Evolutionary conservation across 495 filamentous ascomycete genomes (phyloP).

Genomic region (Penicillium goetzii): DNA sequence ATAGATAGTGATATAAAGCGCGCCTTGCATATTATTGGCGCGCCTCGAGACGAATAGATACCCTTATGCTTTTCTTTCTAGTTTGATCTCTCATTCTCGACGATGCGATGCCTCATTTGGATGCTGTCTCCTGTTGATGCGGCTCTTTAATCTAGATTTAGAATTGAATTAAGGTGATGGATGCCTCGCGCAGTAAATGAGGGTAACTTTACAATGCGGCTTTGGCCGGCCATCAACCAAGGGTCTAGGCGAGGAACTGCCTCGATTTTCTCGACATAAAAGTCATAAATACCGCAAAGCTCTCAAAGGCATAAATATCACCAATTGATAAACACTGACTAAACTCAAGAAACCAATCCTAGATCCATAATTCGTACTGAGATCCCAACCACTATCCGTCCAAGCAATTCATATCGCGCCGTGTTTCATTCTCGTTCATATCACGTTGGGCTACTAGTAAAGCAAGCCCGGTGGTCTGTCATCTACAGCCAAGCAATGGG

Average conservation of each 20-base stretch:
- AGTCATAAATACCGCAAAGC: neutral
- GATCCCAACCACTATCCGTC: neutral
- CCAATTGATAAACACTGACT: neutral
- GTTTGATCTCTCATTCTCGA: neutral
- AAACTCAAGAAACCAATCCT: neutral
- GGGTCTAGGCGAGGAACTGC: neutral
- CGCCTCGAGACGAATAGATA: slow-evolving; percentile 20
- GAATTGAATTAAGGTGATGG: neutral
- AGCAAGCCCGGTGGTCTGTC: neutral
- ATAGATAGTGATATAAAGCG: slow-evolving; percentile 4
- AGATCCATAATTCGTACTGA: neutral
- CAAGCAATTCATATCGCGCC: neutral
- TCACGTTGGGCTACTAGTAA: neutral
- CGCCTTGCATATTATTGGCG: neutral
- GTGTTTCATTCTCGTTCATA: neutral
- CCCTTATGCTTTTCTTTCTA: slow-evolving; percentile 8
- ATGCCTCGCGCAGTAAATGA: neutral
- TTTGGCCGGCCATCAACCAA: neutral
- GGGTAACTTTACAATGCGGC: neutral
- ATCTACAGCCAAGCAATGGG: slow-evolving; percentile 35
- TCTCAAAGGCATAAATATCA: neutral
- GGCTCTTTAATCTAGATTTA: neutral
- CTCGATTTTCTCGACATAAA: neutral
- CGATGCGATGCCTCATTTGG: neutral
- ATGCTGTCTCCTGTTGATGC: neutral